Conservation (phyloP, 179 eudicot genomes). For the Sideroxylon spinosum region DNA sequence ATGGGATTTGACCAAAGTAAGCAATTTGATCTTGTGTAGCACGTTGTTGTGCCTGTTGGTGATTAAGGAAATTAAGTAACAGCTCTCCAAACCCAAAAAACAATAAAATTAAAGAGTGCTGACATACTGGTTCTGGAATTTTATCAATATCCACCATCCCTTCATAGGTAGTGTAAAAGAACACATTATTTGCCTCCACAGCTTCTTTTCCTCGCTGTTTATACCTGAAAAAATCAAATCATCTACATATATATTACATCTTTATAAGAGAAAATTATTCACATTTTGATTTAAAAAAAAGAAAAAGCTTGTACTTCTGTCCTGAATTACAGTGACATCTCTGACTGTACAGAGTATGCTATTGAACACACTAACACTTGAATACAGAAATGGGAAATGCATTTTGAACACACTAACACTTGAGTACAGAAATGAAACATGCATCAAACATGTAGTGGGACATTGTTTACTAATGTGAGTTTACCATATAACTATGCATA, state of each 20-base stretch:
- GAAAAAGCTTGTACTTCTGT: neutral
- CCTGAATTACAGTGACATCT: too few species aligned
- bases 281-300: neutral
- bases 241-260: slow-evolving; percentile 1
- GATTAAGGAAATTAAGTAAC: slow-evolving; percentile 22
- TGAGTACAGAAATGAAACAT: too few species aligned
- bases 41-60: slow-evolving; percentile 75
- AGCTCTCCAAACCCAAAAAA: slow-evolving; percentile 6
- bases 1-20: slow-evolving; percentile 98
- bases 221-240: slow-evolving; percentile 42
- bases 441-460: too few species aligned
- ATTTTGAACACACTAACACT: too few species aligned
- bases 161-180: slow-evolving; percentile 92
- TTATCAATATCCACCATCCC: slow-evolving; percentile 92
- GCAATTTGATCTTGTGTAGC: slow-evolving; percentile 99
- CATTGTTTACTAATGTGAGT: too few species aligned
- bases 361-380: too few species aligned
- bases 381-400: too few species aligned
- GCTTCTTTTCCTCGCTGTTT: slow-evolving; percentile 99
- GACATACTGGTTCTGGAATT: slow-evolving; percentile 79
- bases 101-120: slow-evolving; percentile 12
- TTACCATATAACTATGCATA: too few species aligned
- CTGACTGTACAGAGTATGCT: too few species aligned
- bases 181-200: slow-evolving; percentile 78
- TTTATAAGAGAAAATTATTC: neutral